These are phyloP conservation scores for Podospora anserina DNA, from an alignment of 495 filamentous ascomycete genomes.

Conservation along the genomic window DNA sequence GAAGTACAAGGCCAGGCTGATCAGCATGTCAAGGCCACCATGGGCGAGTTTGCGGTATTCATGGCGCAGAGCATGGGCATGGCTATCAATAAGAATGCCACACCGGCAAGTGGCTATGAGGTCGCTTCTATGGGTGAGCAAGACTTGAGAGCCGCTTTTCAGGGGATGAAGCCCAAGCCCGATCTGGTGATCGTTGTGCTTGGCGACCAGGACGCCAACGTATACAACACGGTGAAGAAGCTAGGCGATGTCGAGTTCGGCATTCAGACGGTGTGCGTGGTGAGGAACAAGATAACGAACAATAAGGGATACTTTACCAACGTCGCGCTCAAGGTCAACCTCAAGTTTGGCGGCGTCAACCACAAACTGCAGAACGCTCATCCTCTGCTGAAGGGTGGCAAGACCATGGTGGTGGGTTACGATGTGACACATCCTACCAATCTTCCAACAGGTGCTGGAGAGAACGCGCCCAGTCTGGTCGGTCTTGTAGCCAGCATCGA, in stretches of 20 bases:
- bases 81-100: constrained; percentile 23
- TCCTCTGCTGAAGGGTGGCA: constrained; percentile 52
- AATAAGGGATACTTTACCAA: constrained; percentile 62
- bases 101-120: neutral
- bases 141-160: constrained; percentile 18
- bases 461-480: constrained; percentile 62
- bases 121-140: neutral
- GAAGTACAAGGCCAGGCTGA: neutral
- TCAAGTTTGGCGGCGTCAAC: constrained; percentile 80
- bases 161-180: constrained; percentile 7
- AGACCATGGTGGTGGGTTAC: constrained; percentile 79
- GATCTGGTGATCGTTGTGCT: constrained; percentile 64
- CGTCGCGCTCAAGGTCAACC: constrained; percentile 76
- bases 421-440: constrained; percentile 90
- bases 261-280: constrained; percentile 61
- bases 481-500: constrained; percentile 72
- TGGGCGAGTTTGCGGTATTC: constrained; percentile 33
- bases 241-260: constrained; percentile 62
- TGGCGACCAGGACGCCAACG: constrained; percentile 42
- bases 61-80: constrained; percentile 33
- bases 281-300: constrained; percentile 51
- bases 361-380: constrained; percentile 55
- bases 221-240: constrained; percentile 68
- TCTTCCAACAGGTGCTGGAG: constrained; percentile 49
- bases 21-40: constrained; percentile 26